A percentile compares a stretch with the other conserved stretches of the same genome.
phyloP scores from a whole-genome alignment of 306 rosid species.

The Rosa chinensis region DNA sequence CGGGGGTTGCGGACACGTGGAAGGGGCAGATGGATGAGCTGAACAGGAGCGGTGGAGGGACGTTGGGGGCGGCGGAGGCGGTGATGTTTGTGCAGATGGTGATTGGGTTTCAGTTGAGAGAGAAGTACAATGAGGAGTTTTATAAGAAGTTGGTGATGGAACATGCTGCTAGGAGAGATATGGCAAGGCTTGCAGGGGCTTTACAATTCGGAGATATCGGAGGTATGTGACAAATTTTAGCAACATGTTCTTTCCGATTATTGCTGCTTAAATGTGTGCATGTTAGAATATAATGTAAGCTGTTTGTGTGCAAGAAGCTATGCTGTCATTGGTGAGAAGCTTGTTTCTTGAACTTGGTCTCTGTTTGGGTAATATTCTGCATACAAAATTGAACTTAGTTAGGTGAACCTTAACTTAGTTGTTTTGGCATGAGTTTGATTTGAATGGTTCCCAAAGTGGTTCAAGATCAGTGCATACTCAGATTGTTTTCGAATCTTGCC shows the following conservation, averaged over 20 bases:
- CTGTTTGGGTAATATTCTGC: too few species aligned
- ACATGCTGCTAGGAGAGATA: constrained; percentile 69
- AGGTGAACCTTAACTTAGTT: not conserved
- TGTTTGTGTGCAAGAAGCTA: not conserved
- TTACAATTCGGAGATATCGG: constrained; percentile 55
- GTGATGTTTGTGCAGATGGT: constrained; percentile 84
- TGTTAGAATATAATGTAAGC: not conserved
- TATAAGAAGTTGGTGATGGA: constrained; percentile 56
- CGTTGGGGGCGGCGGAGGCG: constrained; percentile 66
- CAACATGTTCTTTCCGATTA: not conserved
- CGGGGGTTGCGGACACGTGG: constrained; percentile 52
- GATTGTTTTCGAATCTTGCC: not conserved
- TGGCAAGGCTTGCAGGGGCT: constrained; percentile 70
- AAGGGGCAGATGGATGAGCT: constrained; percentile 51
- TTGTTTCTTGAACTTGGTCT: not conserved
- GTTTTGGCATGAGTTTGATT: not conserved
- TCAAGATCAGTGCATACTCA: not conserved
- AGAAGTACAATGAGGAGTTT: constrained; percentile 46
- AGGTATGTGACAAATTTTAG: constrained; percentile 41
- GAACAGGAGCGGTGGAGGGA: constrained; percentile 26
- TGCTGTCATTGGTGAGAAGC: not conserved
- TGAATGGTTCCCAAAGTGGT: not conserved
- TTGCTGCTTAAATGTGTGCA: not conserved
- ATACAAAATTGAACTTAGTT: not conserved
- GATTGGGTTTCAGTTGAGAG: constrained; percentile 48